These are phyloP conservation scores for Penicillium rolfsii DNA, from an alignment of 2,329 filamentous ascomycete species.

Conservation along the genomic window DNA sequence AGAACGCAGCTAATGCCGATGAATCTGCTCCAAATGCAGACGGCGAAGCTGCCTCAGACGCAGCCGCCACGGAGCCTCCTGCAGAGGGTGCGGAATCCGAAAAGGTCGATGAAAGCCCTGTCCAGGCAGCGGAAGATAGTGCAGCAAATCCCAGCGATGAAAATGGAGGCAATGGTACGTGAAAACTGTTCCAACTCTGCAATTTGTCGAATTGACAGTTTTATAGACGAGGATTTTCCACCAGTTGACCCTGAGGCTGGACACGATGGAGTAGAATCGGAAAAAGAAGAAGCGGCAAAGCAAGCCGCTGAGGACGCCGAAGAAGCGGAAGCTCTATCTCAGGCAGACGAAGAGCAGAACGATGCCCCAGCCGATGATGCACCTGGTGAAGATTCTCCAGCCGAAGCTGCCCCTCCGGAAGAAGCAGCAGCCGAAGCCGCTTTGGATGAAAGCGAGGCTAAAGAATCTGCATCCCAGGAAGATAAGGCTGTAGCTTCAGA, in stretches of 20 bases:
- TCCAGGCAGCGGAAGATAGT: conserved; percentile 18
- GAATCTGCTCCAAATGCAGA: conserved; percentile 24
- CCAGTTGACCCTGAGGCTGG: conserved; percentile 37
- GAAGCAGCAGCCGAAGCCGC: conserved; percentile 17
- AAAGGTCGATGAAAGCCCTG: conserved; percentile 20
- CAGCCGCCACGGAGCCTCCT: conserved; percentile 19
- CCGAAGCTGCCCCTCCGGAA: conserved; percentile 15
- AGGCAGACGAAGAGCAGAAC: conserved; percentile 14
- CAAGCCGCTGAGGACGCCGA: conserved; percentile 40
- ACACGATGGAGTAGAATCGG: conserved; percentile 37
- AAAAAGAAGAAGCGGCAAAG: conserved; percentile 39
- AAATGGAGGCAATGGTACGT: conserved; percentile 31
- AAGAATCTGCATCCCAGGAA: conserved; percentile 4
- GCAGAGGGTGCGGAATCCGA: conserved; percentile 26
- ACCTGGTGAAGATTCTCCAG: conserved; percentile 4
- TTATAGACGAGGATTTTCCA: conserved; percentile 40
- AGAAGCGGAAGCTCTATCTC: conserved; percentile 28
- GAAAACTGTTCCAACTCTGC: background rate
- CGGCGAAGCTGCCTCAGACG: conserved; percentile 19
- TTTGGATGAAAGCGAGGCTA: conserved; percentile 9
- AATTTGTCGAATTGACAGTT: conserved; percentile 6
- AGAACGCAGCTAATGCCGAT: conserved; percentile 26
- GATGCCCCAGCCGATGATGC: conserved; percentile 13
- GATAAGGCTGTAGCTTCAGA: background rate
- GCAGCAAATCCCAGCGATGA: conserved; percentile 20